phyloP scores from a whole-genome alignment of 108 stramenopile species.

The Heterococcus sp. region DNA sequence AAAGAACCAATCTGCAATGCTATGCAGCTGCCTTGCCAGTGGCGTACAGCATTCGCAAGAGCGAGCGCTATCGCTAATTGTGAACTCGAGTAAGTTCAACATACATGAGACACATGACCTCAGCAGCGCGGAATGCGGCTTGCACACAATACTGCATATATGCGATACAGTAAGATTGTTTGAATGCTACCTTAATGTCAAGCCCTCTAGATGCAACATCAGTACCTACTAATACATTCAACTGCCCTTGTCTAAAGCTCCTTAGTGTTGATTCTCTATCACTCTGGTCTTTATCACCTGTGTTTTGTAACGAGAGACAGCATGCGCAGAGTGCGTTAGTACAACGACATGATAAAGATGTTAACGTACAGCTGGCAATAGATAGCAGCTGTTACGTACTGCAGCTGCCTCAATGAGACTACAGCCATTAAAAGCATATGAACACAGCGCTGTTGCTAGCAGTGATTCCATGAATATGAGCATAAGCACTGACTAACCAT shows the following conservation, averaged over 20 bases:
- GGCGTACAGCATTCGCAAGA: background rate
- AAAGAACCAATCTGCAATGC: background rate
- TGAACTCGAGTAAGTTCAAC: background rate
- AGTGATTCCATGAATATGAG: too few species aligned
- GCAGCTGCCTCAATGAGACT: too few species aligned
- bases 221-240: slow-evolving; percentile 87
- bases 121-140: too few species aligned
- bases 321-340: background rate
- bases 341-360: background rate
- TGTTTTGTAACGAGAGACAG: background rate
- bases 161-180: too few species aligned
- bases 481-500: too few species aligned
- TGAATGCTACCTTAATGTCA: slow-evolving; percentile 86
- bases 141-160: too few species aligned
- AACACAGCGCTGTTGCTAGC: too few species aligned
- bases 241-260: slow-evolving; percentile 85
- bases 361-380: background rate
- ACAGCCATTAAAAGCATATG: too few species aligned
- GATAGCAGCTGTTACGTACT: too few species aligned
- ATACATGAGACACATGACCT: background rate
- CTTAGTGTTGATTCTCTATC: slow-evolving; percentile 93
- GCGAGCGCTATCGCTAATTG: too few species aligned
- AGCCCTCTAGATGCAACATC: slow-evolving; percentile 99
- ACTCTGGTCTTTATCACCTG: slow-evolving; percentile 89
- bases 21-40: background rate